These are phyloP conservation scores for Phytophthora fragariae DNA, from an alignment of 352 stramenopile genomes.

Conservation along the genomic window DNA sequence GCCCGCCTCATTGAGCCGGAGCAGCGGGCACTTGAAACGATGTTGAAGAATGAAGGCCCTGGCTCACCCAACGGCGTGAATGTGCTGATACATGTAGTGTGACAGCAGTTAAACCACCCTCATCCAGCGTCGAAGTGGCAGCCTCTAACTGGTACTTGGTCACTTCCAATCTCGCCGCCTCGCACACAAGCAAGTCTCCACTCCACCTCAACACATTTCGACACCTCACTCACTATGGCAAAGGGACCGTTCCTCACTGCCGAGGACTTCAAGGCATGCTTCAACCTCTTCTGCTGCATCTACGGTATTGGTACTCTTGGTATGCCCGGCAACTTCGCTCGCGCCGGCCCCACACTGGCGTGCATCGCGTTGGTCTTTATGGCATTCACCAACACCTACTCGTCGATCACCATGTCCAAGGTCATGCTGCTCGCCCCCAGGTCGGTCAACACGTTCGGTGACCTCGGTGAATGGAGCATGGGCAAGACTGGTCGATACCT, in stretches of 20 bases:
- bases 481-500: conserved; percentile 55
- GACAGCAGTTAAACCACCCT: neutral
- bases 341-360: conserved; percentile 53
- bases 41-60: neutral
- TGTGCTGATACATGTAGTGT: neutral
- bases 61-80: neutral
- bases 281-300: conserved; percentile 73
- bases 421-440: conserved; percentile 60
- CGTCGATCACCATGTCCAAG: conserved; percentile 60
- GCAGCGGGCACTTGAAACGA: conserved; percentile 1
- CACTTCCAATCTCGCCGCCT: conserved; percentile 25
- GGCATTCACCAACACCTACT: conserved; percentile 70
- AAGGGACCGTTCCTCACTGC: conserved; percentile 50
- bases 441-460: conserved; percentile 58
- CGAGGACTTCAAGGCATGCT: conserved; percentile 62
- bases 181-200: conserved; percentile 1
- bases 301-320: conserved; percentile 76
- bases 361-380: conserved; percentile 64
- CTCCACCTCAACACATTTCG: neutral
- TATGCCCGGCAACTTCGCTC: conserved; percentile 75
- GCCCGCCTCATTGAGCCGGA: conserved; percentile 8
- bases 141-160: neutral
- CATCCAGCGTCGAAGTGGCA: neutral
- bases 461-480: conserved; percentile 67
- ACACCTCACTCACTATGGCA: conserved; percentile 14